Conservation (phyloP, 2,329 filamentous ascomycete genomes). For the Curvularia verruculosa region DNA sequence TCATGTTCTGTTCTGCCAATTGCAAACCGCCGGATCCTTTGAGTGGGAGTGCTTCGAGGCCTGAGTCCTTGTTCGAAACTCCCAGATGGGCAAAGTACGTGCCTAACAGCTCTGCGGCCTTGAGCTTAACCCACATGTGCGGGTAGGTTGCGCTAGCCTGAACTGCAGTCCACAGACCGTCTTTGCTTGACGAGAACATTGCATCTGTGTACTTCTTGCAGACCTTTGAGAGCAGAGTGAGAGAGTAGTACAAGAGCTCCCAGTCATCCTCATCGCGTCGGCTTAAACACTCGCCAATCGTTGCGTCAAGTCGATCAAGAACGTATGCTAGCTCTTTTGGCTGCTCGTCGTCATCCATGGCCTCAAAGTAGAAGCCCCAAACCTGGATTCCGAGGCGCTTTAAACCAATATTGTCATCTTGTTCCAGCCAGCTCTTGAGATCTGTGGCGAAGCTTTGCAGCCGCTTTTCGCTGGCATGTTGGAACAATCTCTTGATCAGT, state of each 20-base stretch:
- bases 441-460: slow-evolving; percentile 72
- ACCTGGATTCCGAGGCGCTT: slow-evolving; percentile 77
- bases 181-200: slow-evolving; percentile 65
- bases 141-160: slow-evolving; percentile 73
- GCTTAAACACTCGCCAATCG: slow-evolving; percentile 57
- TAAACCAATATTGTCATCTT: slow-evolving; percentile 73
- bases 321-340: slow-evolving; percentile 72
- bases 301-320: slow-evolving; percentile 56
- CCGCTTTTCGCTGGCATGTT: slow-evolving; percentile 74
- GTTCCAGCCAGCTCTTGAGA: slow-evolving; percentile 76
- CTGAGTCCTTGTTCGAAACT: slow-evolving; percentile 61
- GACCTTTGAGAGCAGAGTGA: slow-evolving; percentile 72
- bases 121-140: slow-evolving; percentile 76
- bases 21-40: slow-evolving; percentile 72
- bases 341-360: slow-evolving; percentile 54
- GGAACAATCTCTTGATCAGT: slow-evolving; percentile 81
- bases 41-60: slow-evolving; percentile 65
- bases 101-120: slow-evolving; percentile 74
- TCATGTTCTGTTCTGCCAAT: slow-evolving; percentile 69
- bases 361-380: slow-evolving; percentile 83
- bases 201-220: slow-evolving; percentile 68
- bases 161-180: slow-evolving; percentile 73
- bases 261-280: slow-evolving; percentile 65
- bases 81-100: slow-evolving; percentile 83
- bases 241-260: slow-evolving; percentile 75